phyloP scores from a whole-genome alignment of 1,284 basidiomycete genomes.

The Apiotrichum mycotoxinovorans region DNA sequence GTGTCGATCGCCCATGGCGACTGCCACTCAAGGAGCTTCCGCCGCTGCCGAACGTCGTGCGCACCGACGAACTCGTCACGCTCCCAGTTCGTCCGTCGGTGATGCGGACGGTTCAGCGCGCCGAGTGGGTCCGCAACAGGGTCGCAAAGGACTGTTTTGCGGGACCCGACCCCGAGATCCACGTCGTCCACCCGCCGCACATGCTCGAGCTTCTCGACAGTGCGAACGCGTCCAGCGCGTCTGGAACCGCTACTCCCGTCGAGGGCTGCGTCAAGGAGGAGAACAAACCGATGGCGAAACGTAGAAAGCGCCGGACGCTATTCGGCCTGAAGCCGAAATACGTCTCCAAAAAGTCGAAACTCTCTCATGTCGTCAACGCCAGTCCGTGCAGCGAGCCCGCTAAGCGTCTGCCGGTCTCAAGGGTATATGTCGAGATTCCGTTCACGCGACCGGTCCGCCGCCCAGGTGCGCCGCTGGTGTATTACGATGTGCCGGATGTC shows the following conservation, averaged over 20 bases:
- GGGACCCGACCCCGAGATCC: conserved; percentile 27
- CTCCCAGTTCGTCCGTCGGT: conserved; percentile 15
- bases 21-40: conserved; percentile 1
- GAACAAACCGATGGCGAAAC: background rate
- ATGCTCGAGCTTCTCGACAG: conserved; percentile 22
- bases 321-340: background rate
- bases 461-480: background rate
- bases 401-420: too few relatives aligned
- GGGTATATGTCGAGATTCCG: background rate
- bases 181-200: conserved; percentile 28
- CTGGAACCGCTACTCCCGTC: background rate
- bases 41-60: conserved; percentile 14
- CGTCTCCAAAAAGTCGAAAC: background rate
- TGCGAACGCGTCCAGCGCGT: too few relatives aligned
- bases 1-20: conserved; percentile 20
- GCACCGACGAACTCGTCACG: conserved; percentile 32
- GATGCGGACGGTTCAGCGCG: conserved; percentile 9
- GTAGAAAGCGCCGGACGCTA: background rate
- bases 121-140: conserved; percentile 19
- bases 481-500: background rate
- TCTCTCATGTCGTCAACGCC: background rate
- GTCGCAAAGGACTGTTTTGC: conserved; percentile 28
- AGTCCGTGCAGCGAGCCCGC: background rate
- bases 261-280: too few relatives aligned
- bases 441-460: background rate